Evolutionary conservation across 495 filamentous ascomycete genomes (phyloP), one percentile per base, ranked within the genome.

Genomic region (Podospora appendiculata): DNA sequence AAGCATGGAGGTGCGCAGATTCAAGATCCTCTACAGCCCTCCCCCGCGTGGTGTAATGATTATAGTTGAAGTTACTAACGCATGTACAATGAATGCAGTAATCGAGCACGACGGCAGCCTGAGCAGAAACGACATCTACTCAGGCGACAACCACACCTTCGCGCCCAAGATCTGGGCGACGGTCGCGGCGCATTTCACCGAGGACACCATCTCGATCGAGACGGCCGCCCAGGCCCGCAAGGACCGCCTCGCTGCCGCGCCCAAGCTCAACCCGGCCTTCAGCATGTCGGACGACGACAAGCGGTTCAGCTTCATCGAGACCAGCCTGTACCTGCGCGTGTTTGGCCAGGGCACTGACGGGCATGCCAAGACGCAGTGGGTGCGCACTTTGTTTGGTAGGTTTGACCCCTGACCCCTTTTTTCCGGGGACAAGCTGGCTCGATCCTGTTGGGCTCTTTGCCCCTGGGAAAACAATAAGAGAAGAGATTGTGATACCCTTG

Each of bases 41-140:
- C 5, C 25, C 25, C 25, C n/a, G 2, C 25, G 25, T 25, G 25
- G 5, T 25, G 25, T 25, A 25, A 25, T 25, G 2, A 25, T 25
- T 5, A 25, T 25, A 25, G 25, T 25, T 2, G 25, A 25, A n/a
- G n/a, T 25, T 25, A 25, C 5, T 25, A 25, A 25, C 25, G 5
- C 25, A 25, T 25, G 2, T 2, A 5, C 25, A 14, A 43, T 43
- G 41, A 19, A 19, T 8, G 41, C 43, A 63, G 58, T 63, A 16
- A 61, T 68, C 48, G 65, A 70, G 32, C 67, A 70, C 53, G 65
- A 70, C 48, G 65, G 59, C 17, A 57, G 49, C 36, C 55, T 70
- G 0, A 54, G 32, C 47, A 47, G 65, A 12, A 35, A 42, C 25
- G 67, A 70, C 50, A 16, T 52, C 36, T 40, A 40, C 49, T 53